Evolutionary conservation across 805 yeast species (phyloP).

Genomic region (Saccharomycopsis fibuligera): DNA sequence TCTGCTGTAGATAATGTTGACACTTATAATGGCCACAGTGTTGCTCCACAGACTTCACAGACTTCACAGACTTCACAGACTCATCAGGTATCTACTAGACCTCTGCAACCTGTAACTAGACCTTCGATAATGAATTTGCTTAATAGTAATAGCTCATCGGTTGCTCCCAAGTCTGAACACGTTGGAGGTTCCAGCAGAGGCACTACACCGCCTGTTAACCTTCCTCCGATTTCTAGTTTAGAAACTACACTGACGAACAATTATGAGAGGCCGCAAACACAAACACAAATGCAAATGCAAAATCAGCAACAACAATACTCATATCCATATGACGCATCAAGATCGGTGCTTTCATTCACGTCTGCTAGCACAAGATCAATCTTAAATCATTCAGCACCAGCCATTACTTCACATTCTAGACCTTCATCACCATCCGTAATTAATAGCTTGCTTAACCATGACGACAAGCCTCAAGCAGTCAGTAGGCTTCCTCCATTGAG

Average conservation of each 20-base stretch:
- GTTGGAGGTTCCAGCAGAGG: neutral
- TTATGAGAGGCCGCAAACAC: neutral
- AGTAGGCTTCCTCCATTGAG: neutral
- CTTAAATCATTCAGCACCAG: neutral
- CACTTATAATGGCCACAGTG: neutral
- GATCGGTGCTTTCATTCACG: slow-evolving; percentile 5
- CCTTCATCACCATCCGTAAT: neutral
- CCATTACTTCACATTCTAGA: neutral
- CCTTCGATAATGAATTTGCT: slow-evolving; percentile 16
- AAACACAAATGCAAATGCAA: neutral
- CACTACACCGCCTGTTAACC: slow-evolving; percentile 10
- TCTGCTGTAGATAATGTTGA: neutral
- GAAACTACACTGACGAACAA: too few species aligned
- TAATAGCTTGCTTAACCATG: neutral
- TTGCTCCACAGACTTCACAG: neutral
- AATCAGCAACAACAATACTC: neutral
- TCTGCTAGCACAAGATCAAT: slow-evolving; percentile 6
- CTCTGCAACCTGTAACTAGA: slow-evolving; percentile 1
- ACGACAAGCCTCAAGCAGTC: neutral
- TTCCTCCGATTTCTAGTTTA: slow-evolving; percentile 11
- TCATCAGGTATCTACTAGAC: neutral
- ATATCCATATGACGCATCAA: slow-evolving; percentile 3
- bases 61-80: neutral
- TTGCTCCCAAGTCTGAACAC: neutral
- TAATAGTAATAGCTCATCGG: slow-evolving; percentile 1